Percentiles rank a stretch among this genome's conserved stretches.
Conservation (phyloP, 768 basidiomycete species). For the Termitomyces sp. region DNA sequence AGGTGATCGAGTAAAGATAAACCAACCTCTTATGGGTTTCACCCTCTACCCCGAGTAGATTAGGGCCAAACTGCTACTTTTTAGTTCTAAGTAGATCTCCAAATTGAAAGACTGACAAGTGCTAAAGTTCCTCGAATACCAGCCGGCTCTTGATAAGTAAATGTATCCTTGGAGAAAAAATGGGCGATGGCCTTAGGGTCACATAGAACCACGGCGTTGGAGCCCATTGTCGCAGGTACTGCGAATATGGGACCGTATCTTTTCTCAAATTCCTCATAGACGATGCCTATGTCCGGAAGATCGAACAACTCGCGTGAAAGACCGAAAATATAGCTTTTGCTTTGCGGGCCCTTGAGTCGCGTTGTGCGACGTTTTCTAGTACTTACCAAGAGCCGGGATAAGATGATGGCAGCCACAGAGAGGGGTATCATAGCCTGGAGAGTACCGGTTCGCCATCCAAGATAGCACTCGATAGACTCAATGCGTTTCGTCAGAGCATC, state of each 20-base stretch:
- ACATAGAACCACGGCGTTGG: conserved; percentile 18
- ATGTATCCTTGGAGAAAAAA: conserved; percentile 22
- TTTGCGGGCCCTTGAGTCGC: conserved; percentile 6
- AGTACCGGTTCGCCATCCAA: not conserved
- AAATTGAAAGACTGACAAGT: not conserved
- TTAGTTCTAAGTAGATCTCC: not conserved
- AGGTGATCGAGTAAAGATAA: not conserved
- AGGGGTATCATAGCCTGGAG: not conserved
- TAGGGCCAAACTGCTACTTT: conserved; percentile 23
- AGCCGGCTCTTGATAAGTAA: conserved; percentile 18
- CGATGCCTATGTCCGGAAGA: conserved; percentile 9
- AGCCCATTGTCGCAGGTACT: conserved; percentile 15
- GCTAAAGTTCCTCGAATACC: conserved; percentile 20
- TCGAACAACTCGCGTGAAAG: conserved; percentile 5
- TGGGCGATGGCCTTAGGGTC: conserved; percentile 22
- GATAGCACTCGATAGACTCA: not conserved
- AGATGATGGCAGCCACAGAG: conserved; percentile 1
- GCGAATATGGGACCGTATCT: conserved; percentile 21
- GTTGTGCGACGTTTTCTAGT: conserved; percentile 1
- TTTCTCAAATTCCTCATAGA: conserved; percentile 21
- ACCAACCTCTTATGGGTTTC: conserved; percentile 35
- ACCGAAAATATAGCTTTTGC: conserved; percentile 8
- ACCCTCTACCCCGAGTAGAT: conserved; percentile 35
- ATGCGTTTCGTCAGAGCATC: not conserved
- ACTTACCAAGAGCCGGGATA: not conserved